Evolutionary conservation across 768 basidiomycete genomes (phyloP).

Genomic region (Naganishia vaughanmartiniae): DNA sequence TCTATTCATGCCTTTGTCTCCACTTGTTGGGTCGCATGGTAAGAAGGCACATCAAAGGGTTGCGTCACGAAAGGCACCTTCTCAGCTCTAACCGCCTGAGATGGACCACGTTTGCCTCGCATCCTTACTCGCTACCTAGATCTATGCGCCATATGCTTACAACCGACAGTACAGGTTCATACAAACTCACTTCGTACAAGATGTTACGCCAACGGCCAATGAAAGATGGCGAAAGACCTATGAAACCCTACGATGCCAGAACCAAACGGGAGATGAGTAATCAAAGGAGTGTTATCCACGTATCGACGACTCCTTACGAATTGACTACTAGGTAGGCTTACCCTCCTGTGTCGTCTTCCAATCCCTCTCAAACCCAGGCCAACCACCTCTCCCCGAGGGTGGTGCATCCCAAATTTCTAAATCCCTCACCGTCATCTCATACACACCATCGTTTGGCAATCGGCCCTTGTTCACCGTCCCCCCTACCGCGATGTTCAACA

Average conservation of each 20-base stretch:
- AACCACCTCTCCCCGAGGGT: not conserved
- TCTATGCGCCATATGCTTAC: not conserved
- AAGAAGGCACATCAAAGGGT: not conserved
- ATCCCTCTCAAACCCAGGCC: constrained; percentile 20
- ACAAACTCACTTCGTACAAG: not conserved
- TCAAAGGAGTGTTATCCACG: not conserved
- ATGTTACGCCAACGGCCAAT: constrained; percentile 8
- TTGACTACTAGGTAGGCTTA: constrained; percentile 15
- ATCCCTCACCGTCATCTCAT: constrained; percentile 23
- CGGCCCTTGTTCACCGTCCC: constrained; percentile 24
- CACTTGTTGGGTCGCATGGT: not conserved
- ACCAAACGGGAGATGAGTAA: not conserved
- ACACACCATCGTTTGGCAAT: constrained; percentile 17
- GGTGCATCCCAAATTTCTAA: constrained; percentile 18
- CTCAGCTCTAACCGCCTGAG: not conserved
- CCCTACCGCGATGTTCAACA: constrained; percentile 26
- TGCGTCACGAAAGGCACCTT: not conserved
- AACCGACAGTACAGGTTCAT: not conserved
- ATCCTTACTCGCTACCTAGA: not conserved
- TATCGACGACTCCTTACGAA: not conserved
- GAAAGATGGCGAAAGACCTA: constrained; percentile 15
- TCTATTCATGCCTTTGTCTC: not conserved
- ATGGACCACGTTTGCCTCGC: not conserved
- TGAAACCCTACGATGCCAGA: not conserved
- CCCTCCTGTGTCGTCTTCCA: constrained; percentile 12